Conservation (phyloP, 2,329 filamentous ascomycete species). For the Alternaria alternata region DNA sequence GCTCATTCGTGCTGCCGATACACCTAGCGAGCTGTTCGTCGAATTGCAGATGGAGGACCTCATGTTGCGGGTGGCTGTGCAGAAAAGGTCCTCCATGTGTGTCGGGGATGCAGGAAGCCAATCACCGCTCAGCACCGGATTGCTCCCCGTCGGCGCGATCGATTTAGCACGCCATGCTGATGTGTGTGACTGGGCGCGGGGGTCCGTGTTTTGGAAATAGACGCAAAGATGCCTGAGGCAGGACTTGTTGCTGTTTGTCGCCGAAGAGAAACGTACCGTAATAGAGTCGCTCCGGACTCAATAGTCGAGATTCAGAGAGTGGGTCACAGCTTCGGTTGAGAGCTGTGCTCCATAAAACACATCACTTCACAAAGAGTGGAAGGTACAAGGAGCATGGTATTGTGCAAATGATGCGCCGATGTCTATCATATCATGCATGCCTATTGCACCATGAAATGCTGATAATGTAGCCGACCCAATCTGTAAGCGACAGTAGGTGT, state of each 20-base stretch:
- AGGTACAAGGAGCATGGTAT: background rate
- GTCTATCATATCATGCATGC: constrained; percentile 4
- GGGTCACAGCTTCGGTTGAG: background rate
- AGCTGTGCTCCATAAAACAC: background rate
- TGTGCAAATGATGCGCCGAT: background rate
- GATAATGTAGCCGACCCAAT: constrained; percentile 3
- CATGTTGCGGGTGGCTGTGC: constrained; percentile 14
- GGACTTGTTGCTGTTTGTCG: background rate
- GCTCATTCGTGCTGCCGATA: constrained; percentile 5
- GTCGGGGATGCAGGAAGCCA: constrained; percentile 5
- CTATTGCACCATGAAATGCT: constrained; percentile 8
- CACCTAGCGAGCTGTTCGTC: constrained; percentile 7
- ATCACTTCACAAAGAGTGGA: background rate
- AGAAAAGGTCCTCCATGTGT: constrained; percentile 11
- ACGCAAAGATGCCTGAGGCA: background rate
- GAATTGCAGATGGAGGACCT: constrained; percentile 14
- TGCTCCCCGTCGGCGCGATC: constrained; percentile 8
- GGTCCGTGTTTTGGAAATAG: background rate
- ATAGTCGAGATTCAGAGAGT: background rate
- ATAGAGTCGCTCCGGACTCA: background rate
- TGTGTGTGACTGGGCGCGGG: constrained; percentile 7
- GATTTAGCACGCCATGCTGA: constrained; percentile 4
- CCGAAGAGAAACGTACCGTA: background rate
- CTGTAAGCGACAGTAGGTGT: constrained; percentile 3
- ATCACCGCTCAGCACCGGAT: background rate